These are phyloP conservation scores for Acanthamoeba castellanii DNA, from an alignment of 208 protist species.

Conservation along the genomic window DNA sequence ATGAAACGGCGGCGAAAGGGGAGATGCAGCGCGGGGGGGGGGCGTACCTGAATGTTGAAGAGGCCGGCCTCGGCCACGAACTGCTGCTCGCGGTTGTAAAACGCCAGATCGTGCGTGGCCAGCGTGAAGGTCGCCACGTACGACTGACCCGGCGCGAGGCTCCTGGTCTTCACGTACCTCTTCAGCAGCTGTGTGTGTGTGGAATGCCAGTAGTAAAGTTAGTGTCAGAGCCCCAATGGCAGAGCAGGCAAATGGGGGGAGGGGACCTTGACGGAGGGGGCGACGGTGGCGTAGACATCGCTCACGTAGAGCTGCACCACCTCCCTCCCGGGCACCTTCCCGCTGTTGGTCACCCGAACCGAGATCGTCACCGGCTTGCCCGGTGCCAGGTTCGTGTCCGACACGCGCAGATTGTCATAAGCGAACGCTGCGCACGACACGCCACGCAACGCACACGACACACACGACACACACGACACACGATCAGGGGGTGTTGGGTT, in stretches of 20 bases:
- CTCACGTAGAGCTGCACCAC: constrained; percentile 61
- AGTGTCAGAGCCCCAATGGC: no score
- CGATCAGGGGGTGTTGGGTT: no score
- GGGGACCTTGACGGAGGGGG: constrained; percentile 79
- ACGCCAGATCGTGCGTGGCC: constrained; percentile 10
- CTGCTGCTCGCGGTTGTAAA: constrained; percentile 54
- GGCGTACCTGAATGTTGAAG: constrained; percentile 7
- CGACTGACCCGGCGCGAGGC: background rate
- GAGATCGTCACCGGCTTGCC: constrained; percentile 9
- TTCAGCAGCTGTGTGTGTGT: constrained; percentile 59
- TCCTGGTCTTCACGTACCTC: constrained; percentile 18
- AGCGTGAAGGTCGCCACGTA: constrained; percentile 1
- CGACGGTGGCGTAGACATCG: constrained; percentile 76
- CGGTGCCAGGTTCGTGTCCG: background rate
- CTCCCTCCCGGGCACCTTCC: constrained; percentile 39
- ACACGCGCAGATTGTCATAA: constrained; percentile 30
- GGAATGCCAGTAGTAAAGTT: no score
- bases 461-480: no score
- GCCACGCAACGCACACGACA: background rate
- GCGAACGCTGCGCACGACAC: constrained; percentile 13
- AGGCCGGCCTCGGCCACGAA: constrained; percentile 58
- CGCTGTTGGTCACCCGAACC: constrained; percentile 54
- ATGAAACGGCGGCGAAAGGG: background rate
- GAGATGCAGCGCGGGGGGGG: no score
- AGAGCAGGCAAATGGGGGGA: no score